Evolutionary conservation across 805 yeast species (phyloP), one percentile per base, ranked within the genome.

Genomic region (Myxozyma sirexii): DNA sequence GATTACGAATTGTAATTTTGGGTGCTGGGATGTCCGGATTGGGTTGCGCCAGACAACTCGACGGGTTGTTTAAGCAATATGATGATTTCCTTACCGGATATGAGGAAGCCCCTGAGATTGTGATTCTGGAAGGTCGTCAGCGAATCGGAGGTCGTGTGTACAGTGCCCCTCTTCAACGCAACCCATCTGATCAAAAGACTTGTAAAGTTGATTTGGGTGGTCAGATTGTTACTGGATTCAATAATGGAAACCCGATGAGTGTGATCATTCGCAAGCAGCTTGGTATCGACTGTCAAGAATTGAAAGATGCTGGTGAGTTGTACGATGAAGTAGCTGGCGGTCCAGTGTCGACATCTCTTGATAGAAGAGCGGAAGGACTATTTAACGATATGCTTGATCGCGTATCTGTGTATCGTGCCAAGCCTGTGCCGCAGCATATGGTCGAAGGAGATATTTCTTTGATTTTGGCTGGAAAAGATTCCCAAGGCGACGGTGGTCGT

Each of bases 1-100:
- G 79, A 12, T 70, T 72, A 44, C 72, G 77, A 2, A 83, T 94
- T 54, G 81, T 91, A 38, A 83, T 93, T 44, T 86, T 90, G 69
- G 99, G 99, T 67, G 97, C 98, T 5, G 99, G 99, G 51, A 86
- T 96, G 57, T 97, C 99, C 26, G 99, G 99, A 66, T 77, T 94
- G 49, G 96, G 97, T 68, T 88, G 93, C 72, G 97, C 98, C 26
- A 94, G 96, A 73, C 98, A 93, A 78, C 84, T 93, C 53, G 93
- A 84, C 53, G 88, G 85, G 74, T 94, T 77, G 23, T 65, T 75
- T 45, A 65, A 69, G 26, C 69, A 75, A 37, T 75, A 76, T 58
- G 68, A 70, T 24, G 68, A 68, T 7, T 75, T 75, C 48, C 57
- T 67, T 19, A 26, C 58, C 13, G 77, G 75, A 41, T 74, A 73